A percentile compares a stretch with the other conserved stretches of the same genome.
phyloP scores from a whole-genome alignment of 768 basidiomycete species.

The Melanogaster broomeanus region DNA sequence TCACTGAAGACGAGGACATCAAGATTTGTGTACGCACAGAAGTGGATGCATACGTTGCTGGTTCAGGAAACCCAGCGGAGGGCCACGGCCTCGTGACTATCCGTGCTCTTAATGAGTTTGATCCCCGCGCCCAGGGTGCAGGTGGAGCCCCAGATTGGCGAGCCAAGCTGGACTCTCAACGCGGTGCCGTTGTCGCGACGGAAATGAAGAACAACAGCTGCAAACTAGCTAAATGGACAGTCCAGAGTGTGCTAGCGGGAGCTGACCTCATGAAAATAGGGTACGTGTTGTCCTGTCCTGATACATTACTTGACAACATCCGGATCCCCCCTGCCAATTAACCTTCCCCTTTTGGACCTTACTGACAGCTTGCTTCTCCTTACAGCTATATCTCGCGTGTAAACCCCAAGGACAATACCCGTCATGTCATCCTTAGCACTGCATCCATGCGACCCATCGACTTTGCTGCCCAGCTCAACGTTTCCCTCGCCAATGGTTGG shows the following conservation, averaged over 20 bases:
- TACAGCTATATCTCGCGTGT: conserved; percentile 91
- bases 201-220: conserved; percentile 99
- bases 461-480: conserved; percentile 93
- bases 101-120: conserved; percentile 96
- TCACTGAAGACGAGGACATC: conserved; percentile 89
- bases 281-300: conserved; percentile 46
- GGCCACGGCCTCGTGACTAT: conserved; percentile 86
- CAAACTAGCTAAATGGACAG: conserved; percentile 97
- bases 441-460: conserved; percentile 93
- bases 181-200: conserved; percentile 96
- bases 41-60: conserved; percentile 84
- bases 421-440: conserved; percentile 94
- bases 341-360: not conserved
- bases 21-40: conserved; percentile 94
- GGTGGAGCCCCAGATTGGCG: conserved; percentile 99
- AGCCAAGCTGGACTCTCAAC: conserved; percentile 92
- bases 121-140: conserved; percentile 83
- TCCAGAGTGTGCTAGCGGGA: conserved; percentile 92
- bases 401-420: conserved; percentile 91
- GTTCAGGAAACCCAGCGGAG: conserved; percentile 58
- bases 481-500: conserved; percentile 96
- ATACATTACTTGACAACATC: not conserved
- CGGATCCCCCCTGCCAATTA: not conserved
- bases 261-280: conserved; percentile 98
- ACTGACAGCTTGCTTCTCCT: conserved; percentile 15